Percentiles rank a stretch among this genome's conserved stretches.
phyloP scores from a whole-genome alignment of 768 basidiomycete species.

The Lactifluus echinatus region DNA sequence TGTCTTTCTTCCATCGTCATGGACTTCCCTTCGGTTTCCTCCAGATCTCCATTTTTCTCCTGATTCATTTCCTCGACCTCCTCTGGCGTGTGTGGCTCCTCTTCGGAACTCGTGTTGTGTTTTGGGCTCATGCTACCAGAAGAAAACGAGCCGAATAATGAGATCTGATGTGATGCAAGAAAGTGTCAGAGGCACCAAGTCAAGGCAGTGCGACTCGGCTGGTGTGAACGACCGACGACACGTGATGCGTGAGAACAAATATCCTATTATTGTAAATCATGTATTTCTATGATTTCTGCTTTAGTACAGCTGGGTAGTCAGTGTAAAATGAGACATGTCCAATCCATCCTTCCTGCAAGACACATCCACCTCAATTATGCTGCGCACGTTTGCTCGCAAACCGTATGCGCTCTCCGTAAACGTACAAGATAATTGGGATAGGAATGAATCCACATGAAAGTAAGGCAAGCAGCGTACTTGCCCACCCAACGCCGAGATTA shows the following conservation, averaged over 20 bases:
- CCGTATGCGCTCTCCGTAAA: conserved; percentile 19
- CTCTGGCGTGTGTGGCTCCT: not conserved
- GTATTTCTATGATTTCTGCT: not conserved
- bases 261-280: not conserved
- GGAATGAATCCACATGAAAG: conserved; percentile 25
- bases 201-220: too few species aligned
- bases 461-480: conserved; percentile 24
- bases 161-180: not conserved
- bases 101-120: not conserved
- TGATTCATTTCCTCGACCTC: conserved; percentile 2
- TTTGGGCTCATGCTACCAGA: not conserved
- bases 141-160: not conserved
- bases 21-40: not conserved
- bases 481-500: conserved; percentile 24
- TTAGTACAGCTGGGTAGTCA: not conserved
- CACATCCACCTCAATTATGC: conserved; percentile 11
- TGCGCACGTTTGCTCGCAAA: conserved; percentile 15
- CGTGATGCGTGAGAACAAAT: conserved; percentile 5
- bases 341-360: not conserved
- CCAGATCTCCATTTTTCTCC: not conserved
- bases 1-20: conserved; percentile 21
- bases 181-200: not conserved
- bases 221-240: too few species aligned
- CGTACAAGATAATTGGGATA: conserved; percentile 17
- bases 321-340: not conserved